These are phyloP conservation scores for Candida ipomoeae DNA, from an alignment of 805 yeast genomes.

Conservation along the genomic window DNA sequence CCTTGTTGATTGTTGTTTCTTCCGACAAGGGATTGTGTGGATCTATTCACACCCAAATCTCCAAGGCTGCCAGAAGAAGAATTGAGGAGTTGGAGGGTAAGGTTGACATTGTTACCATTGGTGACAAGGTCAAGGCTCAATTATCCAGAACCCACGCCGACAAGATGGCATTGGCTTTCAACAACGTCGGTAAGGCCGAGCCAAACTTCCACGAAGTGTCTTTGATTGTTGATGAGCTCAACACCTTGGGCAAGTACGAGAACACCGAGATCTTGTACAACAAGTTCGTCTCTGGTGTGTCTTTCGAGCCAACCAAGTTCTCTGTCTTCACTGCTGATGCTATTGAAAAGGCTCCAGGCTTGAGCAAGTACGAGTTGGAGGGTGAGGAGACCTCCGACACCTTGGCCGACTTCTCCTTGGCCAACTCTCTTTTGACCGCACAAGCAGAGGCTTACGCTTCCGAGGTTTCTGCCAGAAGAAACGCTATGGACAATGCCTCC, in stretches of 20 bases:
- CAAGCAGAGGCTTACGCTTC: slow-evolving; percentile 98
- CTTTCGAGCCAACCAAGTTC: slow-evolving; percentile 78
- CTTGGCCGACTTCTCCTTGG: slow-evolving; percentile 79
- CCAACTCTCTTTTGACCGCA: slow-evolving; percentile 85
- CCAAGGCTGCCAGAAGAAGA: slow-evolving; percentile 79
- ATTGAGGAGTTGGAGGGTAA: slow-evolving; percentile 58
- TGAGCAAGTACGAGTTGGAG: slow-evolving; percentile 74
- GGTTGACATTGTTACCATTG: slow-evolving; percentile 76
- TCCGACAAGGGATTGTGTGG: slow-evolving; percentile 99
- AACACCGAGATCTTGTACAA: slow-evolving; percentile 81
- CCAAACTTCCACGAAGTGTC: slow-evolving; percentile 92
- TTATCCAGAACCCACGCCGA: slow-evolving; percentile 75
- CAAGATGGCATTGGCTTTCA: slow-evolving; percentile 68
- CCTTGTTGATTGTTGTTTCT: slow-evolving; percentile 71
- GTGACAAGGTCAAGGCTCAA: slow-evolving; percentile 93
- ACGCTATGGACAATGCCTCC: slow-evolving; percentile 99
- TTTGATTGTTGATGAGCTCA: slow-evolving; percentile 79
- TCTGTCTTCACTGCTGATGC: slow-evolving; percentile 65
- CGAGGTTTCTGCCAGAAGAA: slow-evolving; percentile 97
- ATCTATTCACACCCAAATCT: slow-evolving; percentile 91
- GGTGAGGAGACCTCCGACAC: slow-evolving; percentile 65
- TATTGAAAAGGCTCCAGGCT: slow-evolving; percentile 80
- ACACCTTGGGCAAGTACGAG: slow-evolving; percentile 64
- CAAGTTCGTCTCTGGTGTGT: slow-evolving; percentile 79
- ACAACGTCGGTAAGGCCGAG: slow-evolving; percentile 94